Evolutionary conservation across 1,139 yeast species (phyloP).

Genomic region (Yueomyces sp.): DNA sequence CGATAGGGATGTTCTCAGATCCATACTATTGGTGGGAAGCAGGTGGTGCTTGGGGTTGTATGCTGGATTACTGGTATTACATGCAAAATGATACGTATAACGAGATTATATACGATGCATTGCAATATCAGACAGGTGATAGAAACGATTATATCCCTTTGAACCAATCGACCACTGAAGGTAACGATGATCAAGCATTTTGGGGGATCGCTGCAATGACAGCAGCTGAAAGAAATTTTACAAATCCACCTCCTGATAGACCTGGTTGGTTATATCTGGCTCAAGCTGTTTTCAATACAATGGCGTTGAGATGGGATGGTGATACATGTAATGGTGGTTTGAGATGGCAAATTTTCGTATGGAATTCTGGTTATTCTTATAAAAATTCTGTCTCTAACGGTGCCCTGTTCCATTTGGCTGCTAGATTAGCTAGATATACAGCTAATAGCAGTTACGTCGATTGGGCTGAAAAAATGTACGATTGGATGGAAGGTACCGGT

Average conservation of each 20-base stretch:
- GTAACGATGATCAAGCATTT: constrained; percentile 95
- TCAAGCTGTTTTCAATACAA: constrained; percentile 78
- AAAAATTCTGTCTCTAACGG: constrained; percentile 88
- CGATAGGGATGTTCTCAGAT: constrained; percentile 68
- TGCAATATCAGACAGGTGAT: constrained; percentile 67
- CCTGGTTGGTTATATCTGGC: constrained; percentile 67
- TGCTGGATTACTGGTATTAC: constrained; percentile 65
- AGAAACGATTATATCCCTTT: constrained; percentile 70
- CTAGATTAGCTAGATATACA: constrained; percentile 77
- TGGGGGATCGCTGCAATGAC: constrained; percentile 92
- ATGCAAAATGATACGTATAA: constrained; percentile 63
- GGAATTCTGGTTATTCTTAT: constrained; percentile 90
- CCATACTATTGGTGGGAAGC: constrained; percentile 99
- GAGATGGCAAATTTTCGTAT: constrained; percentile 91
- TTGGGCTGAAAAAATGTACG: constrained; percentile 70
- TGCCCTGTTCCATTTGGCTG: constrained; percentile 76
- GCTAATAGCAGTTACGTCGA: constrained; percentile 59
- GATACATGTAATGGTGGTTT: constrained; percentile 73
- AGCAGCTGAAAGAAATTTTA: constrained; percentile 80
- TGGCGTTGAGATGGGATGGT: constrained; percentile 80
- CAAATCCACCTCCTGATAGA: constrained; percentile 49
- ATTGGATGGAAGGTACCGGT: constrained; percentile 62
- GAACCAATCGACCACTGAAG: constrained; percentile 90
- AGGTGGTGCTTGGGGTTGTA: constrained; percentile 89
- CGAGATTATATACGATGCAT: constrained; percentile 44